Base-by-base conservation (phyloP, 78 protist species). In the Chrysochromulina parva region DNA sequence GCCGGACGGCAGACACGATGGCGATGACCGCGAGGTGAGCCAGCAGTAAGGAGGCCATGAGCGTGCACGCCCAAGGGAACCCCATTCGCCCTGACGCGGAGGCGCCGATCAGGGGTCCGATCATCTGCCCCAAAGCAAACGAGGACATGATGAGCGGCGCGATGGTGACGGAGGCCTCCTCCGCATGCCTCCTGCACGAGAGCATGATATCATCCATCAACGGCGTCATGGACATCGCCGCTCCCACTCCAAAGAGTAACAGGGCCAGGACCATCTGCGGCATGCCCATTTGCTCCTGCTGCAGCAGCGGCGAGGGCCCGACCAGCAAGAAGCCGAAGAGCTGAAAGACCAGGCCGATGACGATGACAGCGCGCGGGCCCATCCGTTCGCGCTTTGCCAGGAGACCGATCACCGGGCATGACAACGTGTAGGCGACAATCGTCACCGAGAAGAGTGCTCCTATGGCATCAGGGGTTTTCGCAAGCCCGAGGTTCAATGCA, bases 191-290 rank as follows among this genome's bases (percentile, higher is more conserved):
- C 47, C 60, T 47, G 47, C 62, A 53, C 60, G 86, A 53, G 62
- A 1, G 9, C 86, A 78, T 48, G 62, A 78, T 78, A 47, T 78
- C 86, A n/a, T 78, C 86, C 86, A 78, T 78, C 38, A 78, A 22
- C n/a, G 71, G 71, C 9, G 71, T 38, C 38, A 38, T 38, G 28
- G 24, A 10, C 86, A 78, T 78, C n/a, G 53, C 2, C 60, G 50
- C 86, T 58, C 86, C 86, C 53, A 78, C n/a, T 7, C 86, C 86
- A 50, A 78, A 78, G 47, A 78, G 60, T 38, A 78, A 3, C 20
- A 78, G 86, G 11, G 86, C 26, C 11, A 2, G 6, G 26, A 38
- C 7, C 57, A 74, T 2, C 55, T 74, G 82, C 24, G 24, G 24
- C 28, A 22, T 11, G 14, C 4, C 28, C 82, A 74, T 10, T 16